A percentile compares a stretch with the other conserved stretches of the same genome.
Conservation (phyloP, 805 yeast genomes). For the Kazachstania viticola region DNA sequence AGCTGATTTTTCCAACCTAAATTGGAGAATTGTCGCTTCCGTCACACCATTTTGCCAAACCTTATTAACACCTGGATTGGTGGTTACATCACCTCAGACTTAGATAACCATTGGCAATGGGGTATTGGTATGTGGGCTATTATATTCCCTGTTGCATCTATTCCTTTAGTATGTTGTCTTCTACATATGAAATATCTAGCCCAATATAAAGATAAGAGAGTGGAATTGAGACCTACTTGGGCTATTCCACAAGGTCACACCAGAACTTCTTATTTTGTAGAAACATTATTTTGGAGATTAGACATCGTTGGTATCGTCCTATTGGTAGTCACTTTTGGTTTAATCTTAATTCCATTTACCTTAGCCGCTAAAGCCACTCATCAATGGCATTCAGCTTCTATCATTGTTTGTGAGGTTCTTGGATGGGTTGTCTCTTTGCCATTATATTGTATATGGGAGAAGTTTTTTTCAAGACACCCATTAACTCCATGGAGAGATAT, state of each 20-base stretch:
- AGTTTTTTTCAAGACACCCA: conserved; percentile 40
- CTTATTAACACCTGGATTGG: conserved; percentile 62
- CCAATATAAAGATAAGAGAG: conserved; percentile 24
- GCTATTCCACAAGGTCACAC: conserved; percentile 3
- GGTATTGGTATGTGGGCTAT: conserved; percentile 52
- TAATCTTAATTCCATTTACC: conserved; percentile 55
- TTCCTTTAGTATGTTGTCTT: conserved; percentile 36
- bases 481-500: conserved; percentile 43
- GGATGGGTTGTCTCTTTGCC: conserved; percentile 42
- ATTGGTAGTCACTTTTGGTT: conserved; percentile 42
- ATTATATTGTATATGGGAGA: conserved; percentile 48
- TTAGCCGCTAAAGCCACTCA: conserved; percentile 45
- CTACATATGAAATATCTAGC: conserved; percentile 39
- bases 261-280: conserved; percentile 17
- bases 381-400: conserved; percentile 44
- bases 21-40: conserved; percentile 51
- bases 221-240: conserved; percentile 6
- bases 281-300: conserved; percentile 42
- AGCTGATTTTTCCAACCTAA: conserved; percentile 51
- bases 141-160: conserved; percentile 39
- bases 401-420: conserved; percentile 53
- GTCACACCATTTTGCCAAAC: conserved; percentile 53
- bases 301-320: conserved; percentile 50
- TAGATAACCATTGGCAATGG: conserved; percentile 37
- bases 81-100: conserved; percentile 36